A percentile compares a stretch with the other conserved stretches of the same genome.
These are phyloP conservation scores for Acanthamoeba triangularis DNA, from an alignment of 208 protist genomes.

Conservation along the genomic window DNA sequence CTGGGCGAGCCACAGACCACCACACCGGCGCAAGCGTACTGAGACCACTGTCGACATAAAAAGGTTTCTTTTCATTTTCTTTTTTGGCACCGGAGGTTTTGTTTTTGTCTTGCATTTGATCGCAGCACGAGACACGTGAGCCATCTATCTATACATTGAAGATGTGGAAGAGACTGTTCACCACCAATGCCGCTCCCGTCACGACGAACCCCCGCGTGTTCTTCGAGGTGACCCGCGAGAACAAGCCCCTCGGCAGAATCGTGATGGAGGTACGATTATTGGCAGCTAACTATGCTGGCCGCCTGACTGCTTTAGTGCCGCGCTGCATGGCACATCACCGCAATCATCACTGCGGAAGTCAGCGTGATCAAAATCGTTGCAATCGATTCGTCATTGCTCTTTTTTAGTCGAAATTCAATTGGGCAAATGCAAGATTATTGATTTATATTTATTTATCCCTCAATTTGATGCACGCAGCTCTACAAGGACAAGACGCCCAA, in stretches of 20 bases:
- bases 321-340: neutral
- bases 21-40: neutral
- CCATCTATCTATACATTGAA: neutral
- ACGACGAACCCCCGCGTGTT: conserved; percentile 80
- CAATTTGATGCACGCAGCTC: conserved; percentile 44
- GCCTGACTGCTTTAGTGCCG: too few species aligned
- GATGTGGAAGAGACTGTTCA: conserved; percentile 66
- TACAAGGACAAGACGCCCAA: conserved; percentile 85
- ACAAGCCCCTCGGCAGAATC: conserved; percentile 51
- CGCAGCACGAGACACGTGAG: neutral
- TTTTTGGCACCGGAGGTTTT: neutral
- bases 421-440: neutral
- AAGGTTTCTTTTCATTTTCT: neutral
- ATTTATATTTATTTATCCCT: neutral
- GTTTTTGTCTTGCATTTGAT: neutral
- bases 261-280: conserved; percentile 71
- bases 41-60: neutral
- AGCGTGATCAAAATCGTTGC: too few species aligned
- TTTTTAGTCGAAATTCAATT: neutral
- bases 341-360: too few species aligned
- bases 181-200: conserved; percentile 28
- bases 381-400: too few species aligned
- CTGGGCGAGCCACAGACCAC: too few species aligned
- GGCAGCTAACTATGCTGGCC: neutral
- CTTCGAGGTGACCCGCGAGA: conserved; percentile 82